These are phyloP conservation scores for Avena atlantica DNA, from an alignment of 176 grass and related monocot species.

Conservation along the genomic window DNA sequence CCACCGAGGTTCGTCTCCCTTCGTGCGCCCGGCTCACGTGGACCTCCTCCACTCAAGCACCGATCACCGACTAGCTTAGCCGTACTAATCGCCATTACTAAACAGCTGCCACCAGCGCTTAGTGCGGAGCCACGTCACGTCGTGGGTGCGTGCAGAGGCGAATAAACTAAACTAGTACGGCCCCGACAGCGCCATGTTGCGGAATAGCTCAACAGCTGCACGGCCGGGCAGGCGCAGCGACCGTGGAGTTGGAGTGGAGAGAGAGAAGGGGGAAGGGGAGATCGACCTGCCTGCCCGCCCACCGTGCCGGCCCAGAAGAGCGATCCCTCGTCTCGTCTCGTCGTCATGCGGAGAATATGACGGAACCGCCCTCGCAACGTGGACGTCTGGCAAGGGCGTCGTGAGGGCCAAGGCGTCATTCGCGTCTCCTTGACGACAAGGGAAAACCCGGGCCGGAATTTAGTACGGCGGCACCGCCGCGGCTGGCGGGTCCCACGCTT, in stretches of 20 bases:
- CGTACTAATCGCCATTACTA: slow-evolving; percentile 12
- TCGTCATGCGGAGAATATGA: not conserved
- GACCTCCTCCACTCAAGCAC: not conserved
- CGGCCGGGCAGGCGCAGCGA: not conserved
- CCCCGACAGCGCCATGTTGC: slow-evolving; percentile 17
- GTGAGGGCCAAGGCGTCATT: not conserved
- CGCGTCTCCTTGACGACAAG: not conserved
- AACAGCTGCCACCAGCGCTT: not conserved
- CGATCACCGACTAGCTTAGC: not conserved
- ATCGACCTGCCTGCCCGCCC: not conserved
- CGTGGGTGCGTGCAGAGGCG: slow-evolving; percentile 14
- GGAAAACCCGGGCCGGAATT: slow-evolving; percentile 21
- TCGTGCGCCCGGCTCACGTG: not conserved
- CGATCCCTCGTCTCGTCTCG: not conserved
- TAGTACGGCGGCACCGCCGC: slow-evolving; percentile 14
- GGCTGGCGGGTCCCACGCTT: not conserved
- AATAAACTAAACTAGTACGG: not conserved
- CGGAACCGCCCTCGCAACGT: not conserved
- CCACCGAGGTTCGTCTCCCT: not conserved
- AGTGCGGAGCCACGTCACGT: not conserved
- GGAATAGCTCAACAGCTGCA: not conserved
- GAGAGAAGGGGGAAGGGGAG: not conserved
- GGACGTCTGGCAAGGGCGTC: not conserved
- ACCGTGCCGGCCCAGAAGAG: not conserved
- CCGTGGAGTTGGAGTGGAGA: not conserved